Evolutionary conservation across 768 basidiomycete genomes (phyloP), one percentile per base, ranked within the genome.

Genomic region (Cystobasidium tubakii): DNA sequence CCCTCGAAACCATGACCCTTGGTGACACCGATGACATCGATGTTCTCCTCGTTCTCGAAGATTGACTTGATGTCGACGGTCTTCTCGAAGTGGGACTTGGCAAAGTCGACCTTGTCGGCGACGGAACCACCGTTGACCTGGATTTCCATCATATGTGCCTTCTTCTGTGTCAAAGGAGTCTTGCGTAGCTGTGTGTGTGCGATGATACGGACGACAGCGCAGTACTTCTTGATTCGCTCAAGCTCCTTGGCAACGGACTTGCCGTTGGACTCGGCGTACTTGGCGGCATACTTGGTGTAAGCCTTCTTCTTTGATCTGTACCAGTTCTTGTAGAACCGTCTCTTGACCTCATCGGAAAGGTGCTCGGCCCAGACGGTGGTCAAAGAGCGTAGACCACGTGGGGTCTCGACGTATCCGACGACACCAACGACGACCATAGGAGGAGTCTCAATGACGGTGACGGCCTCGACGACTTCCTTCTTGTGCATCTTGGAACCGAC

Each of bases 401-500:
- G 96, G 74, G 96, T 98, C 85, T 99, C 96, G 82, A 98, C 92
- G 84, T 98, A 99, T 79, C 96, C 96, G 79, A 99, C 96, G 80
- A 93, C 92, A 85, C 96, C 96, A 76, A 98, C 89, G 77, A 95
- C 87, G 74, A 98, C 88, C 85, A 99, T 86, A 66, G 96, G 95
- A 34, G 96, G 96, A 25, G 94, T 95, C 85, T 99, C 96, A 80
- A 99, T 83, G 82, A 99, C 84, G 76, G 92, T 89, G 78, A 94
- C 95, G 55, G 94, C 92, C 86, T 99, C 96, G 76, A 99, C 96
- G 75, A 99, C 89, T 83, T 99, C 96, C 82, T 91, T 90, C 86
- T 97, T 99, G 90, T 99, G 96, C 93, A 98, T 96, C 86, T 99
- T 94, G 97, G 96, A 98, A 78, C 95, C 96, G 65, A 95, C 69